Evolutionary conservation across 768 basidiomycete genomes (phyloP).

Genomic region (Amanita subjunquillea): DNA sequence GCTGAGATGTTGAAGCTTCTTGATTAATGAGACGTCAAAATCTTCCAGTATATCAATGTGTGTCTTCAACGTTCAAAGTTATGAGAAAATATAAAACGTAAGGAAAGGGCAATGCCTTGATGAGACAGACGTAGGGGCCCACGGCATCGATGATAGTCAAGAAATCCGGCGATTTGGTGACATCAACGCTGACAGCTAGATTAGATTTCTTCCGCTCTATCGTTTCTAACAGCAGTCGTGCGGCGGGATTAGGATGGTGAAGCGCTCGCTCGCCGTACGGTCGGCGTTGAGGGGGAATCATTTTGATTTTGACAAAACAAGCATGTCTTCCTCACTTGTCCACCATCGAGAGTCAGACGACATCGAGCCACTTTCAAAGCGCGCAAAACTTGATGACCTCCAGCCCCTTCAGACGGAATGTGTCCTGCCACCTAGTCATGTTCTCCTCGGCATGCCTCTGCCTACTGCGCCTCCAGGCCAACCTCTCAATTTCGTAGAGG

Average conservation of each 20-base stretch:
- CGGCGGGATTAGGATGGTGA: constrained; percentile 62
- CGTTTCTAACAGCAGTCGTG: constrained; percentile 64
- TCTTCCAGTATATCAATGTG: constrained; percentile 95
- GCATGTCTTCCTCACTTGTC: constrained; percentile 25
- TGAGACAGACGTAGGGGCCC: constrained; percentile 83
- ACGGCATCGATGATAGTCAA: constrained; percentile 81
- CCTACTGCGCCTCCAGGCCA: constrained; percentile 39
- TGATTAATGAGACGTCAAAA: constrained; percentile 66
- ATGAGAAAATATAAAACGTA: constrained; percentile 14
- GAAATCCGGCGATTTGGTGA: constrained; percentile 69
- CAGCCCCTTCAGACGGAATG: constrained; percentile 15
- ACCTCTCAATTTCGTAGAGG: constrained; percentile 55
- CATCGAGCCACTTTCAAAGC: constrained; percentile 32
- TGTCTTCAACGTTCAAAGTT: constrained; percentile 47
- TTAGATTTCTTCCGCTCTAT: constrained; percentile 87
- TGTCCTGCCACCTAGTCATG: constrained; percentile 67
- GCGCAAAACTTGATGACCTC: constrained; percentile 25
- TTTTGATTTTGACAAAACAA: constrained; percentile 2
- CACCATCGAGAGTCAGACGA: constrained; percentile 47
- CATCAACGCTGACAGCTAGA: constrained; percentile 93
- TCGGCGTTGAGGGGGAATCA: constrained; percentile 25
- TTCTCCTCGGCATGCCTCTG: constrained; percentile 48
- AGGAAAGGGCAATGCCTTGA: constrained; percentile 58
- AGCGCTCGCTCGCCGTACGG: constrained; percentile 55
- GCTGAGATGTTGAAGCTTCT: constrained; percentile 59